These are phyloP conservation scores for Aspergillus costaricaensis DNA, from an alignment of 2,329 filamentous ascomycete genomes.

Conservation along the genomic window DNA sequence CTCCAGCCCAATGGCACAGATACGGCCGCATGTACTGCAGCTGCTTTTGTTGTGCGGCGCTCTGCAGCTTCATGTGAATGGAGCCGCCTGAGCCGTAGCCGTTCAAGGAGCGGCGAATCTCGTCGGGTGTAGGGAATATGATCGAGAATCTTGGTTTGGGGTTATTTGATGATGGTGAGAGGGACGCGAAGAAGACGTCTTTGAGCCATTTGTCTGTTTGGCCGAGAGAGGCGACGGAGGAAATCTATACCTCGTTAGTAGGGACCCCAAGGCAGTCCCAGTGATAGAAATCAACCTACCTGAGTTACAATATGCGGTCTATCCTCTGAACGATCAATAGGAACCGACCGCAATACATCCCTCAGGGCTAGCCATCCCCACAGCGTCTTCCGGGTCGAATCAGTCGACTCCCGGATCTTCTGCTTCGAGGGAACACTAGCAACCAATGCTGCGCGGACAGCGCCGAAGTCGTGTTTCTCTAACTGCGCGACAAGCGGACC, in stretches of 20 bases:
- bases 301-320: conserved; percentile 42
- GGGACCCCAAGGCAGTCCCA: too few species aligned
- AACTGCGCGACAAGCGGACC: conserved; percentile 62
- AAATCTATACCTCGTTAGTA: conserved; percentile 59
- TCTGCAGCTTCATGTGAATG: conserved; percentile 79
- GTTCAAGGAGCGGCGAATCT: conserved; percentile 74
- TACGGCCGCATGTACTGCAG: conserved; percentile 69
- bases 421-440: conserved; percentile 75
- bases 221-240: conserved; percentile 79
- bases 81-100: conserved; percentile 77
- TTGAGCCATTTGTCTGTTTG: conserved; percentile 71
- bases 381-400: conserved; percentile 52
- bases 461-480: conserved; percentile 66
- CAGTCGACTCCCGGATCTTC: conserved; percentile 43
- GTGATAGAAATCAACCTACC: conserved; percentile 19
- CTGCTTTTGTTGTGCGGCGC: conserved; percentile 70
- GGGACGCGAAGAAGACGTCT: conserved; percentile 59
- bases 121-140: conserved; percentile 77
- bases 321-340: conserved; percentile 36
- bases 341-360: conserved; percentile 59
- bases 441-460: conserved; percentile 70
- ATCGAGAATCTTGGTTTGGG: conserved; percentile 59
- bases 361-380: conserved; percentile 77
- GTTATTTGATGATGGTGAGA: conserved; percentile 29
- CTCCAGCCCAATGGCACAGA: conserved; percentile 75